Percentiles rank a stretch among this genome's conserved stretches.
Conservation (phyloP, 2,329 filamentous ascomycete species). For the Colletotrichum sidae region DNA sequence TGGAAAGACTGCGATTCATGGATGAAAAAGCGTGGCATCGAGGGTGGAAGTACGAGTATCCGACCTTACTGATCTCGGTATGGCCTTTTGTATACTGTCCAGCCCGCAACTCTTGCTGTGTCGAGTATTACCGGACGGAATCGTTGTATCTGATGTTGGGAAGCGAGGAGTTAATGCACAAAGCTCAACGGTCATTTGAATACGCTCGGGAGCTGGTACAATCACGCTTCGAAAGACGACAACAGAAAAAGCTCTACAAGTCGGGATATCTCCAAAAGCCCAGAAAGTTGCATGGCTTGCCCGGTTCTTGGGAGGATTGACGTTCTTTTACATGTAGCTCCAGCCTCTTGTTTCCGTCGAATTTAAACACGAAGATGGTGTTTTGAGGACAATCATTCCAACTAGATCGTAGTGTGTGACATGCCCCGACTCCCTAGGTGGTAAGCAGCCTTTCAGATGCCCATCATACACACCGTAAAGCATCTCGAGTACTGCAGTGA, state of each 20-base stretch:
- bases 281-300: not conserved
- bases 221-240: not conserved
- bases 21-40: not conserved
- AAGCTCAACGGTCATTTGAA: not conserved
- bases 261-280: not conserved
- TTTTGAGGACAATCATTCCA: not conserved
- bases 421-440: too few species aligned
- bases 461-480: too few species aligned
- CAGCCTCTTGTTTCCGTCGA: not conserved
- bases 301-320: not conserved
- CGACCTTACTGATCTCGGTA: too few species aligned
- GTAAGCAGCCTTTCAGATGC: too few species aligned
- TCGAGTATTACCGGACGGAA: too few species aligned
- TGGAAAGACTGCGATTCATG: not conserved
- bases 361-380: not conserved
- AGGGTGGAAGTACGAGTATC: not conserved
- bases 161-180: not conserved
- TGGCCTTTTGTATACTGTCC: too few species aligned
- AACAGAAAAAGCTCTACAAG: not conserved
- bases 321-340: not conserved
- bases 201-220: not conserved
- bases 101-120: too few species aligned
- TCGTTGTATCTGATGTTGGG: not conserved
- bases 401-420: too few species aligned
- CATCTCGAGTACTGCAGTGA: too few species aligned